These are phyloP conservation scores for Hypericum androsaemum DNA, from an alignment of 345 rosid species.

Conservation along the genomic window DNA sequence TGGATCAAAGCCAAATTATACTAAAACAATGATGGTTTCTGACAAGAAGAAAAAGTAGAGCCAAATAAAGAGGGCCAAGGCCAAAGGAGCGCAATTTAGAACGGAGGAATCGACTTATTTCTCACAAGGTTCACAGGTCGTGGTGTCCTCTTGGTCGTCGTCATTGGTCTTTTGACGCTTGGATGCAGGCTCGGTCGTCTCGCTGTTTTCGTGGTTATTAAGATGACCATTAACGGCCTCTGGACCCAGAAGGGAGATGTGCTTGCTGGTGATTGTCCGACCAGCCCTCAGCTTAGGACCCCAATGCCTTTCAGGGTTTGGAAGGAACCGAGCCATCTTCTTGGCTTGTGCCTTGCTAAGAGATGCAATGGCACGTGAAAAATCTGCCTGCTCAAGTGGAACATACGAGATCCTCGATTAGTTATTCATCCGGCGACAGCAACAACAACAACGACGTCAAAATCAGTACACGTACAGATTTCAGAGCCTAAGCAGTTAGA, in stretches of 20 bases:
- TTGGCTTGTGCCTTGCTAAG: constrained; percentile 94
- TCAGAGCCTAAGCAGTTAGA: no score
- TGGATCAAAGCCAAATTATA: no score
- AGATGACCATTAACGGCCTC: constrained; percentile 80
- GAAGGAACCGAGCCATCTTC: constrained; percentile 82
- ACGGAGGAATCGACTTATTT: no score
- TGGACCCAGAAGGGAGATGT: constrained; percentile 81
- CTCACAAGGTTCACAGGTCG: no score
- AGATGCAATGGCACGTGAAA: constrained; percentile 77
- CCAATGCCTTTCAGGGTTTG: constrained; percentile 99
- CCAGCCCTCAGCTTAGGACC: constrained; percentile 97
- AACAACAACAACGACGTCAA: no score
- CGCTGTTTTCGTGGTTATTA: constrained; percentile 26
- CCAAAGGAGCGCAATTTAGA: no score
- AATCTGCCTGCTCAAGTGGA: constrained; percentile 56
- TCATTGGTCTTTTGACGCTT: constrained; percentile 43
- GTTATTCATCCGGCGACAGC: background rate
- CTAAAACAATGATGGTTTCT: no score
- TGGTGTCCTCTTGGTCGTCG: background rate
- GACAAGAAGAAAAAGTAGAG: no score
- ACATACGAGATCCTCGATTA: background rate
- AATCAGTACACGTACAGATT: no score
- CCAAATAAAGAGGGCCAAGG: no score
- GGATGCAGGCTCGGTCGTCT: constrained; percentile 25
- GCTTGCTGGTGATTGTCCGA: constrained; percentile 89